Percentiles rank a stretch among this genome's conserved stretches.
Conservation (phyloP, 2,329 filamentous ascomycete species). For the Endothia cerciana region DNA sequence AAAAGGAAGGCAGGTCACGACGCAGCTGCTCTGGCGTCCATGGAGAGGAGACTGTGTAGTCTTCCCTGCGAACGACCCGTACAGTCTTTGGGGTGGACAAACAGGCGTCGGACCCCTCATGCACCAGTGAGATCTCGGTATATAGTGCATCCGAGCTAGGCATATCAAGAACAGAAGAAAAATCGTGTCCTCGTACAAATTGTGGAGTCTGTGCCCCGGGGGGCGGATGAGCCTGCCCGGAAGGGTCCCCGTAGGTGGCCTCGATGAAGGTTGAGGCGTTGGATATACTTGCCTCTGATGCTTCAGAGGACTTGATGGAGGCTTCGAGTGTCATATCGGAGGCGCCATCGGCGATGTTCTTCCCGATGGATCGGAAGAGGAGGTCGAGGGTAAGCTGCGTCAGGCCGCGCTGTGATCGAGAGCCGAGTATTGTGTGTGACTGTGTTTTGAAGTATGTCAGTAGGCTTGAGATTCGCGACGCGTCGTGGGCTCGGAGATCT, state of each 20-base stretch:
- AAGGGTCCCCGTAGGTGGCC: constrained; percentile 69
- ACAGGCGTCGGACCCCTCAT: constrained; percentile 1
- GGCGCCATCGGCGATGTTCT: constrained; percentile 68
- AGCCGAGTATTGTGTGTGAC: constrained; percentile 96
- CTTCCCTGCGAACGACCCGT: constrained; percentile 46
- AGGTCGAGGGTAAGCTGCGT: constrained; percentile 91
- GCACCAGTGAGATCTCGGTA: constrained; percentile 1
- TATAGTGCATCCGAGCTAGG: neutral
- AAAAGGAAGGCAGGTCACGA: constrained; percentile 14
- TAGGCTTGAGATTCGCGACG: neutral
- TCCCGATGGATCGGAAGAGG: constrained; percentile 79
- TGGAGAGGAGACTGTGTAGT: constrained; percentile 28
- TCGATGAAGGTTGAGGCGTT: constrained; percentile 80
- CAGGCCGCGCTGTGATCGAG: constrained; percentile 81
- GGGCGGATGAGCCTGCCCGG: constrained; percentile 58
- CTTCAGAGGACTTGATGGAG: constrained; percentile 76
- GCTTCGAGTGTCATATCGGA: constrained; percentile 66
- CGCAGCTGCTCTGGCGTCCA: constrained; percentile 20
- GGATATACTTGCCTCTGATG: constrained; percentile 78
- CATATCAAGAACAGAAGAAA: constrained; percentile 29
- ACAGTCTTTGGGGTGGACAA: constrained; percentile 47
- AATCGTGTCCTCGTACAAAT: constrained; percentile 59
- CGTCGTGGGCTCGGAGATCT: neutral
- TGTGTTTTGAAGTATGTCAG: constrained; percentile 41
- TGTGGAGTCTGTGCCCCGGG: constrained; percentile 73